Conservation (phyloP, 106 monocot genomes). For the Chionographis japonica region DNA sequence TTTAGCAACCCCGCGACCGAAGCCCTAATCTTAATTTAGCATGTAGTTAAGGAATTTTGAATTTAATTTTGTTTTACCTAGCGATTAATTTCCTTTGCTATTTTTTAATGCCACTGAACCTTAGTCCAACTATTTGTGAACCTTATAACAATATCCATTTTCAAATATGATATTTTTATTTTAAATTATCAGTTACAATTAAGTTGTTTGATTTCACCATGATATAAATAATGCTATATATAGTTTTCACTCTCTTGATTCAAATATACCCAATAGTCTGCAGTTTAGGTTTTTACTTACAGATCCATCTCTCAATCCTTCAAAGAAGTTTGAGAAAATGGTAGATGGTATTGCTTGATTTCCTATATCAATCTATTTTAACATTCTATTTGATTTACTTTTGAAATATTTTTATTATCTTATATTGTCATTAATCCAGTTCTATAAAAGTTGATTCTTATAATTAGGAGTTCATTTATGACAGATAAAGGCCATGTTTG, state of each 20-base stretch:
- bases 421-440: neutral
- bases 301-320: constrained; percentile 96
- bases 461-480: constrained; percentile 7
- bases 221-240: too few species aligned
- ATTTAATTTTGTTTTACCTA: too few species aligned
- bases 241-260: constrained; percentile 11
- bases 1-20: too few species aligned
- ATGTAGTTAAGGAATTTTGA: too few species aligned
- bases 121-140: too few species aligned
- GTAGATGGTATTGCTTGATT: constrained; percentile 21
- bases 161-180: too few species aligned
- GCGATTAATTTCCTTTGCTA: too few species aligned
- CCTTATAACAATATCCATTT: too few species aligned
- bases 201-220: too few species aligned
- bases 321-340: constrained; percentile 95
- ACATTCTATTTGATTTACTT: neutral
- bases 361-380: neutral
- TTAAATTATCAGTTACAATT: too few species aligned
- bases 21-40: too few species aligned
- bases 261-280: constrained; percentile 87
- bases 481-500: constrained; percentile 98
- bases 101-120: too few species aligned
- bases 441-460: constrained; percentile 3
- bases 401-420: neutral
- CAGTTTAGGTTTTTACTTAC: constrained; percentile 94